phyloP scores from a whole-genome alignment of 345 rosid genomes.

The Eucalyptus cloeziana region DNA sequence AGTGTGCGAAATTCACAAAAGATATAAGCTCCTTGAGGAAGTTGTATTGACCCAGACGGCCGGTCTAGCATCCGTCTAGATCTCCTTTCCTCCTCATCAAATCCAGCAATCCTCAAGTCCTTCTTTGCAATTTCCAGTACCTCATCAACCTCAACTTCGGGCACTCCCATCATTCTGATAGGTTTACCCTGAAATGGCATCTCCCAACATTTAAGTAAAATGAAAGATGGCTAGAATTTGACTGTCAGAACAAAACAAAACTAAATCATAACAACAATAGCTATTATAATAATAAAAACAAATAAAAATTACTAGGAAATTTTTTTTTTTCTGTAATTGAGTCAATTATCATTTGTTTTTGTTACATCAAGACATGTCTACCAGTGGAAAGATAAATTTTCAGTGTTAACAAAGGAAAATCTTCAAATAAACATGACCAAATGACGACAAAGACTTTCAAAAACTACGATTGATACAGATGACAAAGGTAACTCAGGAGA shows the following conservation, averaged over 20 bases:
- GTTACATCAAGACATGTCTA: neutral
- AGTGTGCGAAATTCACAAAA: conserved; percentile 79
- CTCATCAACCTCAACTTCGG: conserved; percentile 53
- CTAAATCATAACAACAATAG: neutral
- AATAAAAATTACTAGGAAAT: neutral
- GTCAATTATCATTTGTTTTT: neutral
- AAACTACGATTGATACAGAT: neutral
- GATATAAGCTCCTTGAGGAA: conserved; percentile 67
- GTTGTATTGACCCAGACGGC: conserved; percentile 23
- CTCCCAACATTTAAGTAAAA: neutral
- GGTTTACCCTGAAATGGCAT: conserved; percentile 39
- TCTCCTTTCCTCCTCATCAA: conserved; percentile 85
- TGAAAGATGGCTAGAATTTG: neutral
- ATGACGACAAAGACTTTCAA: neutral
- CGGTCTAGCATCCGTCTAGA: conserved; percentile 25
- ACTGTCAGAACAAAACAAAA: neutral
- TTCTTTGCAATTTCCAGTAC: conserved; percentile 33
- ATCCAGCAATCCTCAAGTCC: conserved; percentile 74
- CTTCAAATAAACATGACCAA: neutral
- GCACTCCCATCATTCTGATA: conserved; percentile 91
- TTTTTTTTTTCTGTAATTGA: neutral
- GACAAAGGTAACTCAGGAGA: neutral
- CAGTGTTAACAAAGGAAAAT: neutral
- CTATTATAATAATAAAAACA: neutral
- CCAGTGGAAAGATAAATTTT: neutral